Evolutionary conservation across 257 asterid species (phyloP), one percentile per base, ranked within the genome.

Genomic region (Voacanga thouarsii): DNA sequence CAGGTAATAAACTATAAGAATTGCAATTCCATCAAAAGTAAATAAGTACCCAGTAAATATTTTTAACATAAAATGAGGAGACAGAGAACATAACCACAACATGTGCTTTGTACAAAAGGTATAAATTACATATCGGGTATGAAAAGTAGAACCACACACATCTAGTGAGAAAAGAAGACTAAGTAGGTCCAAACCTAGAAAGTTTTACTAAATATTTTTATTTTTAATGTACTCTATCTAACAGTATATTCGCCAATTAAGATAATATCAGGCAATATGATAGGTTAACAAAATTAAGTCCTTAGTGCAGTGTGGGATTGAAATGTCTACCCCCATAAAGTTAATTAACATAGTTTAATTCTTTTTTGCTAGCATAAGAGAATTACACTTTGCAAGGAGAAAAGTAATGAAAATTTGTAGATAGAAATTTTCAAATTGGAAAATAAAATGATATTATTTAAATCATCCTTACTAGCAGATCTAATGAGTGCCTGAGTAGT

Each of bases 211-310:
- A 89, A 92, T 77, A 92, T 87, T 89, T 91, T 96, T 77, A 96
- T 90, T 89, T 83, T 96, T 16, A 97, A 89, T 77, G 99, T 91
- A 77, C 97, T 96, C 90, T 96, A 98, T 84, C 97, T 88, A 83
- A 94, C 93, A 85, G 99, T 97, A 87, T 89, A 91, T 84, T 96
- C 99, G 69, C 99, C 98, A 77, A 94, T 98, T 30, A 92, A 78
- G 53, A 98, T n/a, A n/a, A n/a, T n/a, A n/a, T n/a, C n/a, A n/a
- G n/a, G n/a, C n/a, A n/a, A n/a, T n/a, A n/a, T n/a, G n/a, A n/a
- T n/a, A n/a, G n/a, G n/a, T n/a, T n/a, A n/a, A 96, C 99, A 98
- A 96, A 66, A 94, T 98, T 76, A 96, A 82, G 74, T 96, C 99
- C 92, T 66, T 66, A 96, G 82, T 61, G 99, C 98, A 37, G 99